Evolutionary conservation across 2,329 filamentous ascomycete species (phyloP).

Genomic region (Curvularia spicifera): DNA sequence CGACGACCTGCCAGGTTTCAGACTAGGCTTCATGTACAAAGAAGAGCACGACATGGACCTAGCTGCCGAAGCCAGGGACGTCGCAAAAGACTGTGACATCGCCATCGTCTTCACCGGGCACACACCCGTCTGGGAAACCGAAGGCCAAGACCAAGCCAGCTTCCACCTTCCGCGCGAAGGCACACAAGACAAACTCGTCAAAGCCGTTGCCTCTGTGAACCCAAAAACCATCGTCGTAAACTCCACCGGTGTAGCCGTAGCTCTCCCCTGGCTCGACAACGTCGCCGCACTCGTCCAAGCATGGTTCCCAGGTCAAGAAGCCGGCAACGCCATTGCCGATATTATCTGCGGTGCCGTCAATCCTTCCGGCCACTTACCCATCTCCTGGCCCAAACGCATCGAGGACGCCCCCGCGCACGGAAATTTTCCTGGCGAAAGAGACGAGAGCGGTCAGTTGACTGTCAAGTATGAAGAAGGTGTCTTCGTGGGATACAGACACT

Average conservation of each 20-base stretch:
- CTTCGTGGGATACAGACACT: slow-evolving; percentile 63
- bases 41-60: slow-evolving; percentile 41
- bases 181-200: slow-evolving; percentile 68
- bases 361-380: slow-evolving; percentile 49
- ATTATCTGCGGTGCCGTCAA: slow-evolving; percentile 50
- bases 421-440: slow-evolving; percentile 49
- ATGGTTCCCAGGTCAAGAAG: slow-evolving; percentile 53
- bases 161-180: slow-evolving; percentile 61
- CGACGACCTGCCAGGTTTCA: slow-evolving; percentile 40
- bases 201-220: slow-evolving; percentile 69
- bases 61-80: slow-evolving; percentile 30
- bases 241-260: slow-evolving; percentile 77
- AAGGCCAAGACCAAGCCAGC: slow-evolving; percentile 67
- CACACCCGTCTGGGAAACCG: slow-evolving; percentile 51
- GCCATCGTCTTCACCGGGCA: slow-evolving; percentile 47
- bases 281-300: slow-evolving; percentile 50
- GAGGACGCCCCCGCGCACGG: slow-evolving; percentile 47
- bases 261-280: slow-evolving; percentile 69
- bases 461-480: slow-evolving; percentile 62
- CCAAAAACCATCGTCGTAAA: slow-evolving; percentile 74
- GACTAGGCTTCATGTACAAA: slow-evolving; percentile 44
- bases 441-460: slow-evolving; percentile 64
- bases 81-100: slow-evolving; percentile 38
- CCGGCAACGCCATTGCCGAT: slow-evolving; percentile 52
- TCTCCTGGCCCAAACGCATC: slow-evolving; percentile 49